These are phyloP conservation scores for Thelephora terrestris DNA, from an alignment of 1,284 basidiomycete genomes.

Conservation along the genomic window DNA sequence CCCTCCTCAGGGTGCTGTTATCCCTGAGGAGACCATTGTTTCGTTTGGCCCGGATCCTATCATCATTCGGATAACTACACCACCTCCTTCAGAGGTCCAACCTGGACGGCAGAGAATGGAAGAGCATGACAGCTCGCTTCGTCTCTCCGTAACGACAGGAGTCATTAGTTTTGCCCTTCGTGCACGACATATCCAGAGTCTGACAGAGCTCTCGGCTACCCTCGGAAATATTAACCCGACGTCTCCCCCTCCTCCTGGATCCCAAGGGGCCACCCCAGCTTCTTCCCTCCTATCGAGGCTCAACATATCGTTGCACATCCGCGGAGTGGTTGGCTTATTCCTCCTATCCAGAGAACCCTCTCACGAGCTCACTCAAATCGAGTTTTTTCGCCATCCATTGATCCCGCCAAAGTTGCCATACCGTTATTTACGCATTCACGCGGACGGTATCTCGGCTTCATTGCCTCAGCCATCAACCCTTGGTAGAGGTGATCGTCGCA, in stretches of 20 bases:
- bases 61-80: conserved; percentile 41
- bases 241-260: conserved; percentile 3
- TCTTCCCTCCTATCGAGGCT: conserved; percentile 24
- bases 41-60: conserved; percentile 52
- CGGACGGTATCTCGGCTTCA: conserved; percentile 38
- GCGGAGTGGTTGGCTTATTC: conserved; percentile 41
- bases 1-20: conserved; percentile 8
- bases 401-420: conserved; percentile 37
- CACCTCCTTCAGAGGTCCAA: conserved; percentile 14
- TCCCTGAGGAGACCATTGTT: conserved; percentile 36
- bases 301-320: conserved; percentile 28
- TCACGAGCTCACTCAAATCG: conserved; percentile 2
- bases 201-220: conserved; percentile 32
- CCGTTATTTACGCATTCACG: conserved; percentile 45
- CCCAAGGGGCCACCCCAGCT: conserved; percentile 3
- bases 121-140: conserved; percentile 10
- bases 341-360: conserved; percentile 22
- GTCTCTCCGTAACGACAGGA: conserved; percentile 31
- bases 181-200: conserved; percentile 40
- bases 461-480: conserved; percentile 6
- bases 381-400: conserved; percentile 48
- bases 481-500: neutral
- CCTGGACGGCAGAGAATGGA: neutral
- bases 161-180: conserved; percentile 39
- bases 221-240: conserved; percentile 23